Conservation (phyloP, 192 early-diverging fungal species). For the Mortierella claussenii region DNA sequence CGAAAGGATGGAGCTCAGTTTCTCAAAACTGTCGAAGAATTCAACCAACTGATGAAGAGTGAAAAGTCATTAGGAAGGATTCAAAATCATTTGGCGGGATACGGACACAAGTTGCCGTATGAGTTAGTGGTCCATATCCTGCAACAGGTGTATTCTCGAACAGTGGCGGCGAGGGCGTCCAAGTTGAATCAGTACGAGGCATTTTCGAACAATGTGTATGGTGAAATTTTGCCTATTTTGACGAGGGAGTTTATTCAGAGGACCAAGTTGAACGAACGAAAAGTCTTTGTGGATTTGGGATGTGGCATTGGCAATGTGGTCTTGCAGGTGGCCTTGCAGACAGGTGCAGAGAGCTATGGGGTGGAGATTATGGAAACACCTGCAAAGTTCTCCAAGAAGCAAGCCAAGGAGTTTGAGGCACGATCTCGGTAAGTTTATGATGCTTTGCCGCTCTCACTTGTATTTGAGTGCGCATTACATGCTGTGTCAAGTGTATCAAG, state of each 20-base stretch:
- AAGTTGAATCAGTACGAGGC: constrained; percentile 44
- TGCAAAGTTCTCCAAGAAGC: constrained; percentile 77
- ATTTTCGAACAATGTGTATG: constrained; percentile 91
- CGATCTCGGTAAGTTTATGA: constrained; percentile 70
- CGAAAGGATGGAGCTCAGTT: constrained; percentile 73
- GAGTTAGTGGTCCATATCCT: constrained; percentile 87
- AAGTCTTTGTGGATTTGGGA: constrained; percentile 93
- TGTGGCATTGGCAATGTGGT: constrained; percentile 98
- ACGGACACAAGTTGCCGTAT: constrained; percentile 56
- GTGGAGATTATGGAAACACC: constrained; percentile 95
- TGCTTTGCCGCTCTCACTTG: too few relatives aligned
- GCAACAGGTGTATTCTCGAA: constrained; percentile 89
- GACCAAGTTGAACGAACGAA: constrained; percentile 68
- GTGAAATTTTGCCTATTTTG: constrained; percentile 88
- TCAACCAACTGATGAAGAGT: constrained; percentile 70
- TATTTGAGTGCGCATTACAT: too few relatives aligned
- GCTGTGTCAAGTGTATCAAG: too few relatives aligned
- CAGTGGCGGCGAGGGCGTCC: constrained; percentile 68
- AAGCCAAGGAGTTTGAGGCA: constrained; percentile 85
- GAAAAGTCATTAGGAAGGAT: constrained; percentile 54
- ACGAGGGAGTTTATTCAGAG: constrained; percentile 85
- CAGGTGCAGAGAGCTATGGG: constrained; percentile 82
- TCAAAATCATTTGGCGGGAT: constrained; percentile 30
- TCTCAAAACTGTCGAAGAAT: constrained; percentile 72
- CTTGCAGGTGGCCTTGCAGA: constrained; percentile 92